Conservation (phyloP, 371 early-diverging fungal genomes). For the Dinochytrium kinnereticum region DNA sequence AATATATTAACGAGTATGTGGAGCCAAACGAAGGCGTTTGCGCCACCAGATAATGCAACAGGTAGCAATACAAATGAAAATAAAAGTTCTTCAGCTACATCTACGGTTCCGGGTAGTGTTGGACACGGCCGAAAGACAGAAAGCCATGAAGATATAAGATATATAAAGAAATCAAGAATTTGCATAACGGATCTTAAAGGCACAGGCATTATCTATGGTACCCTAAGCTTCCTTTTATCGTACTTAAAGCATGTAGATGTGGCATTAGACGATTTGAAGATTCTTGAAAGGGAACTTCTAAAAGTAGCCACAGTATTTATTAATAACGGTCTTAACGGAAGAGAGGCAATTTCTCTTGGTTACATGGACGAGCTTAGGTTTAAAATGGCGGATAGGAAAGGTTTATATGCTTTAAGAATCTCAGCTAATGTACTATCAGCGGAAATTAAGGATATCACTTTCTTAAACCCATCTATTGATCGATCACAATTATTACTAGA, state of each 20-base stretch:
- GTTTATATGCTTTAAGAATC: slow-evolving; percentile 9
- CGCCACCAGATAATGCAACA: background rate
- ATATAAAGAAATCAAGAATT: slow-evolving; percentile 35
- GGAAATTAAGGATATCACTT: slow-evolving; percentile 49
- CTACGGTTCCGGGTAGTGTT: background rate
- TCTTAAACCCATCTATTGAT: slow-evolving; percentile 50
- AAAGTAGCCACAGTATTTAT: slow-evolving; percentile 53
- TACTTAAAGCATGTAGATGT: slow-evolving; percentile 39
- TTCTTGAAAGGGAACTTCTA: slow-evolving; percentile 48
- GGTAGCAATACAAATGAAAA: background rate
- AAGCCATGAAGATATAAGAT: slow-evolving; percentile 48
- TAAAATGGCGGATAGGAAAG: slow-evolving; percentile 40
- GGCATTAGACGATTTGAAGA: slow-evolving; percentile 50
- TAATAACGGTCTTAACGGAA: slow-evolving; percentile 41
- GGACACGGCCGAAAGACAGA: background rate
- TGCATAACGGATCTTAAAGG: slow-evolving; percentile 47
- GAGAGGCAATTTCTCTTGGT: slow-evolving; percentile 20
- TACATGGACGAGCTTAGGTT: slow-evolving; percentile 52
- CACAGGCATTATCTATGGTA: slow-evolving; percentile 53
- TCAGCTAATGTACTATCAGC: slow-evolving; percentile 17
- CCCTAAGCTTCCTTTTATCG: background rate
- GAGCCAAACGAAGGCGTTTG: background rate
- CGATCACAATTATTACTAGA: slow-evolving; percentile 58
- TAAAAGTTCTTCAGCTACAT: background rate
- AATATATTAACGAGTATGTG: slow-evolving; percentile 1